Percentiles rank a stretch among this genome's conserved stretches.
These are phyloP conservation scores for Geranium brycei DNA, from an alignment of 345 rosid genomes.

Conservation along the genomic window DNA sequence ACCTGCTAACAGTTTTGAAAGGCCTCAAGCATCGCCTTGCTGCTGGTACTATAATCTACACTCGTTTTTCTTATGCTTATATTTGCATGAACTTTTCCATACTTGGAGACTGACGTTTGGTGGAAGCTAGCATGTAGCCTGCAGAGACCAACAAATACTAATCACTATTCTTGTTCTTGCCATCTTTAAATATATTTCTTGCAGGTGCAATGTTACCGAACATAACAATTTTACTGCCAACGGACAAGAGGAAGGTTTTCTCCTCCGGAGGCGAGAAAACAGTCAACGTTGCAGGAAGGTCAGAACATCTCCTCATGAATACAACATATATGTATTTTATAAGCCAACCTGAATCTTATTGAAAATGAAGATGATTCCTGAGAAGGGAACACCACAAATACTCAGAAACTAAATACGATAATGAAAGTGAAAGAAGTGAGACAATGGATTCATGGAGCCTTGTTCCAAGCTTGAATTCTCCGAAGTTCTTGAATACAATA, in stretches of 20 bases:
- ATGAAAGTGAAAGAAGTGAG: too few species aligned
- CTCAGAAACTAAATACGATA: too few species aligned
- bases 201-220: conserved; percentile 74
- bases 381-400: too few species aligned
- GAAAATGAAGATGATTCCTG: too few species aligned
- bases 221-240: conserved; percentile 51
- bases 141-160: not conserved
- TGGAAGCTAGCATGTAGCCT: not conserved
- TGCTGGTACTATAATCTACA: conserved; percentile 44
- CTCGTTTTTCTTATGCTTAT: not conserved
- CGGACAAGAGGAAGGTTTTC: conserved; percentile 33
- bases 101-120: too few species aligned
- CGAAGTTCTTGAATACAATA: too few species aligned
- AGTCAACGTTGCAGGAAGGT: conserved; percentile 66
- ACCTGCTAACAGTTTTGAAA: conserved; percentile 63
- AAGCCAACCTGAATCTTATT: too few species aligned
- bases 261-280: conserved; percentile 44
- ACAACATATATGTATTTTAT: not conserved
- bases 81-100: not conserved
- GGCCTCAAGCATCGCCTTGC: conserved; percentile 92
- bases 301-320: conserved; percentile 9
- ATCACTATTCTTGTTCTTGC: conserved; percentile 2
- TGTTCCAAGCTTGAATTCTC: too few species aligned
- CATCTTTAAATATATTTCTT: not conserved
- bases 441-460: too few species aligned